These are phyloP conservation scores for Craterostigma plantagineum DNA, from an alignment of 257 asterid genomes.

Conservation along the genomic window DNA sequence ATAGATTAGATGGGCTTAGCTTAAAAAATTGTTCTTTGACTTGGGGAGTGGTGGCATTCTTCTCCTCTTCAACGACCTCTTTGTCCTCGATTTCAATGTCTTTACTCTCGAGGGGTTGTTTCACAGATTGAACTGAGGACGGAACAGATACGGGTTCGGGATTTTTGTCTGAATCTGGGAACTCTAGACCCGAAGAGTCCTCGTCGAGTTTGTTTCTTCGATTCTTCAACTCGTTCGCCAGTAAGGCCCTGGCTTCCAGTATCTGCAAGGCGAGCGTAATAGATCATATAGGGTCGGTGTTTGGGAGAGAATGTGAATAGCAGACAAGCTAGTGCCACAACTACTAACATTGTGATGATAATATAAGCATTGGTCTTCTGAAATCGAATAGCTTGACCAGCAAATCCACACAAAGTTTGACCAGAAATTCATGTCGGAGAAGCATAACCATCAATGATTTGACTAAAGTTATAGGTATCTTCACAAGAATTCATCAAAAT, in stretches of 20 bases:
- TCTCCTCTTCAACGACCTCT: constrained; percentile 15
- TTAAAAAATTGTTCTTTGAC: constrained; percentile 7
- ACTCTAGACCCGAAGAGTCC: no score
- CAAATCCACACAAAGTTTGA: no score
- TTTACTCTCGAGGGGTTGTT: constrained; percentile 19
- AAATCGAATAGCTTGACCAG: no score
- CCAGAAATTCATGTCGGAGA: no score
- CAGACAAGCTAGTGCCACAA: no score
- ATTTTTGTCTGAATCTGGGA: no score
- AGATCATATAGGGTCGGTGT: constrained; percentile 1
- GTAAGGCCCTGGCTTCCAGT: constrained; percentile 49
- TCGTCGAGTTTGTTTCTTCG: constrained; percentile 14
- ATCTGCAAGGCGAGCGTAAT: constrained; percentile 27
- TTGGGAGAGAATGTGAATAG: no score
- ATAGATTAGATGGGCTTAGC: not conserved
- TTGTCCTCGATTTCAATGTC: constrained; percentile 23
- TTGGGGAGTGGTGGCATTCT: constrained; percentile 15
- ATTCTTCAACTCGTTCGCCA: constrained; percentile 37
- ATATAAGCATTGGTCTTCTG: no score
- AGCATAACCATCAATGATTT: no score
- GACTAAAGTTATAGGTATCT: no score
- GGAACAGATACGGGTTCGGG: constrained; percentile 33
- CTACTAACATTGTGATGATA: no score
- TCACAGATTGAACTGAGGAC: constrained; percentile 14
- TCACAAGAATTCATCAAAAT: no score